Evolutionary conservation across 2,329 filamentous ascomycete genomes (phyloP).

Genomic region (Chaetomium sp.): DNA sequence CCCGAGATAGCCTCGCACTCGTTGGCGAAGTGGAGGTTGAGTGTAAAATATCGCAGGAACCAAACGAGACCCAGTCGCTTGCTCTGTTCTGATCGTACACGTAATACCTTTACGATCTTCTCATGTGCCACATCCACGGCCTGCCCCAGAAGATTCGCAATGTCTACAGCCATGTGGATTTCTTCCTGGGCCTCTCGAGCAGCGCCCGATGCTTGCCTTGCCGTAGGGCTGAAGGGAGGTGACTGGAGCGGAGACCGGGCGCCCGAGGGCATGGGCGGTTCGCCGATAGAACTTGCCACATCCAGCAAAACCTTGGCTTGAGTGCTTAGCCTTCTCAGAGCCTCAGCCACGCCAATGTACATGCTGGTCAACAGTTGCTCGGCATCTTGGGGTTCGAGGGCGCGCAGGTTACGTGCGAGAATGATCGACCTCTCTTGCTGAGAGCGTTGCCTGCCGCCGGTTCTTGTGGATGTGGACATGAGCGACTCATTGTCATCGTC

Average conservation of each 20-base stretch:
- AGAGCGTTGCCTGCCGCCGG: slow-evolving; percentile 66
- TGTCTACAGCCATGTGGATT: slow-evolving; percentile 73
- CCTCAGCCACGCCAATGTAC: slow-evolving; percentile 87
- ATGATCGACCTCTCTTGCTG: slow-evolving; percentile 90
- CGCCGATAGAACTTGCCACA: slow-evolving; percentile 74
- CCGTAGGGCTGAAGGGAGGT: slow-evolving; percentile 55
- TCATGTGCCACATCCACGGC: slow-evolving; percentile 81
- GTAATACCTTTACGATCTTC: slow-evolving; percentile 72
- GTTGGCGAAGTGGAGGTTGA: slow-evolving; percentile 81
- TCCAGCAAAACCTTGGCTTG: slow-evolving; percentile 96
- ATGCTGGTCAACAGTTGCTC: slow-evolving; percentile 80
- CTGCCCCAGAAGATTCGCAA: slow-evolving; percentile 76
- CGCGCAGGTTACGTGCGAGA: slow-evolving; percentile 82
- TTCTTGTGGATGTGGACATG: slow-evolving; percentile 78
- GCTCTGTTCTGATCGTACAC: slow-evolving; percentile 75
- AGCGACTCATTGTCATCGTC: slow-evolving; percentile 93
- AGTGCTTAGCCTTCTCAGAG: slow-evolving; percentile 78
- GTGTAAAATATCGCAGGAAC: slow-evolving; percentile 79
- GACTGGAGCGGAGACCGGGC: slow-evolving; percentile 53
- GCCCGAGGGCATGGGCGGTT: slow-evolving; percentile 41
- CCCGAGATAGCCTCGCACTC: slow-evolving; percentile 86
- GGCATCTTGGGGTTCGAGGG: slow-evolving; percentile 79
- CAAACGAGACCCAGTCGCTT: slow-evolving; percentile 65
- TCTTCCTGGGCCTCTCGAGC: slow-evolving; percentile 67
- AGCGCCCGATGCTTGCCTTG: slow-evolving; percentile 43